These are phyloP conservation scores for Primulina huaijiensis DNA, from an alignment of 257 asterid species.

Conservation along the genomic window DNA sequence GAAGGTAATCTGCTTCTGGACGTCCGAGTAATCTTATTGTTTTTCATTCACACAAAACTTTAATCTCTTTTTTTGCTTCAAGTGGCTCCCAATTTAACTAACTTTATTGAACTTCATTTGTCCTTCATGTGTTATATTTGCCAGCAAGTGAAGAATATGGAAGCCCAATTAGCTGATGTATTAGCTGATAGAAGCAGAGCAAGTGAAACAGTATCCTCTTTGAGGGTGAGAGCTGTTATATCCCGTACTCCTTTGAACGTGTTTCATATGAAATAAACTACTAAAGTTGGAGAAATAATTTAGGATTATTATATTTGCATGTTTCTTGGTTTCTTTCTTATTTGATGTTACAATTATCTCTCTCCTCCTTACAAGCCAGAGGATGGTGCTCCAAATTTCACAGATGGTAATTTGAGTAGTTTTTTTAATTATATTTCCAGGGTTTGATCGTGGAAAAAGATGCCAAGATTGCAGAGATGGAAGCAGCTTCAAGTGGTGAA, in stretches of 20 bases:
- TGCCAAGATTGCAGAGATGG: constrained; percentile 90
- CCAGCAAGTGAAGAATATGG: constrained; percentile 83
- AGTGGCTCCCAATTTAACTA: constrained; percentile 10
- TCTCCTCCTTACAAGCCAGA: constrained; percentile 11
- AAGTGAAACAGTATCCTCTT: constrained; percentile 76
- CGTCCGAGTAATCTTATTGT: constrained; percentile 19
- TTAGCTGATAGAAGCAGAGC: constrained; percentile 78
- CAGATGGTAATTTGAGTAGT: constrained; percentile 25
- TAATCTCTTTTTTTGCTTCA: constrained; percentile 19
- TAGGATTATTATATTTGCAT: neutral
- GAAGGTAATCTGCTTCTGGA: constrained; percentile 49
- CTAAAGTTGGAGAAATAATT: constrained; percentile 16
- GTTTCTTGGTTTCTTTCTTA: constrained; percentile 15
- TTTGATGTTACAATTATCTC: constrained; percentile 11
- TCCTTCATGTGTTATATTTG: constrained; percentile 19
- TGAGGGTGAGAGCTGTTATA: constrained; percentile 55
- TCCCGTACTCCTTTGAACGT: constrained; percentile 23
- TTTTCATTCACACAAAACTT: constrained; percentile 24
- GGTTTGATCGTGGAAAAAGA: constrained; percentile 73
- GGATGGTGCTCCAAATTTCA: constrained; percentile 18
- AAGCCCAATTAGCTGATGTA: constrained; percentile 80
- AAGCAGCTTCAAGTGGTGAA: constrained; percentile 99
- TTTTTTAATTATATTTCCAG: constrained; percentile 38
- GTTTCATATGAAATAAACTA: constrained; percentile 18
- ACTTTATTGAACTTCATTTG: constrained; percentile 14